A percentile compares a stretch with the other conserved stretches of the same genome.
Conservation (phyloP, 148 eudicot genomes). For the Salicornia ramosissima region DNA sequence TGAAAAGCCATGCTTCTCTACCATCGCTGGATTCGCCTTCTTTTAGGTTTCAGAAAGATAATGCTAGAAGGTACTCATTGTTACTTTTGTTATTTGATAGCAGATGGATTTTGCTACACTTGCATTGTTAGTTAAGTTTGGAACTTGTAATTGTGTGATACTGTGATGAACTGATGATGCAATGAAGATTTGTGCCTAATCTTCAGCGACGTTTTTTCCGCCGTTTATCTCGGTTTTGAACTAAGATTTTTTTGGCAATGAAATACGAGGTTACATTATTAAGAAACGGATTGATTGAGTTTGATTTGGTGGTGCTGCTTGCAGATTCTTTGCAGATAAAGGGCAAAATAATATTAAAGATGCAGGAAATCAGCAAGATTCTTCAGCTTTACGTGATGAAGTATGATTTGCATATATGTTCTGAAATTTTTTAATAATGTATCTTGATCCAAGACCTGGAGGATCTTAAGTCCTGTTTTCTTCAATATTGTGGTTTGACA, state of each 20-base stretch:
- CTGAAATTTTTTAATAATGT: neutral
- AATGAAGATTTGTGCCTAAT: neutral
- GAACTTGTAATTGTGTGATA: neutral
- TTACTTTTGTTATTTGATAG: no score
- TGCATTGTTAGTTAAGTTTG: neutral
- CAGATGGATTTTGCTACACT: neutral
- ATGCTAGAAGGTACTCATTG: conserved; percentile 36
- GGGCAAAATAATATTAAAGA: conserved; percentile 40
- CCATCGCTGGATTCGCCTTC: conserved; percentile 75
- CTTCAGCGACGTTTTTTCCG: neutral
- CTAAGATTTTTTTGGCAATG: neutral
- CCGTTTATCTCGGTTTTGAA: neutral
- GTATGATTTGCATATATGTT: conserved; percentile 32
- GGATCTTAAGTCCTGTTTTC: neutral
- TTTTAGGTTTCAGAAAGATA: conserved; percentile 35
- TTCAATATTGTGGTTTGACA: neutral
- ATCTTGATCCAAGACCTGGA: neutral
- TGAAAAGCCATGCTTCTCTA: conserved; percentile 38
- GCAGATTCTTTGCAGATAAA: conserved; percentile 64
- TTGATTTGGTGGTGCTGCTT: conserved; percentile 10
- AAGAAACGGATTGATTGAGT: neutral
- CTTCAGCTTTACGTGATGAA: conserved; percentile 81
- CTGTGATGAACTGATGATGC: neutral
- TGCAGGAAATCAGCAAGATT: conserved; percentile 51
- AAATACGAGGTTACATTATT: neutral